phyloP scores from a whole-genome alignment of 2,329 filamentous ascomycete species.

The Mycosphaerella sp. region DNA sequence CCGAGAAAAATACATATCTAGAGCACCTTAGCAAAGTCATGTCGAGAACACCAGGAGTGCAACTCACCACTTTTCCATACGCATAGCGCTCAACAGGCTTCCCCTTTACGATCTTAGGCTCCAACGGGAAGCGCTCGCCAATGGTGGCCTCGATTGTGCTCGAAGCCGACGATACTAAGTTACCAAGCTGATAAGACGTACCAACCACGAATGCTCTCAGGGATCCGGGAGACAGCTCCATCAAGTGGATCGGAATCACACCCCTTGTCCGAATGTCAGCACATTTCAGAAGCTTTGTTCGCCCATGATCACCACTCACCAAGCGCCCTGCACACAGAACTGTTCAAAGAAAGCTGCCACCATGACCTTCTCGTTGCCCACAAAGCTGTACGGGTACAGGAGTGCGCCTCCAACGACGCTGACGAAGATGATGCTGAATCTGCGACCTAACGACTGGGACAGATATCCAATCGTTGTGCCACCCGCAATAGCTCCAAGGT shows the following conservation, averaged over 20 bases:
- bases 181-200: slow-evolving; percentile 69
- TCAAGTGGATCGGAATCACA: slow-evolving; percentile 58
- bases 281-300: too few species aligned
- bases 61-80: slow-evolving; percentile 58
- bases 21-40: neutral
- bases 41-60: slow-evolving; percentile 33
- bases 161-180: slow-evolving; percentile 52
- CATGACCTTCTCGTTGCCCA: slow-evolving; percentile 56
- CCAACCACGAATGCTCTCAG: slow-evolving; percentile 71
- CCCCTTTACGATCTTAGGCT: slow-evolving; percentile 36
- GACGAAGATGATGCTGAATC: slow-evolving; percentile 44
- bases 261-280: slow-evolving; percentile 13
- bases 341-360: slow-evolving; percentile 75
- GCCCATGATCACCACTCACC: neutral
- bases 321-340: slow-evolving; percentile 35
- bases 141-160: slow-evolving; percentile 41
- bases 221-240: slow-evolving; percentile 65
- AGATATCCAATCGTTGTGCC: slow-evolving; percentile 44
- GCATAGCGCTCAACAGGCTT: slow-evolving; percentile 36
- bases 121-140: slow-evolving; percentile 38
- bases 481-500: slow-evolving; percentile 45
- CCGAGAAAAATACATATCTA: slow-evolving; percentile 61
- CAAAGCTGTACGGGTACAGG: slow-evolving; percentile 76
- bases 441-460: slow-evolving; percentile 42
- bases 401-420: slow-evolving; percentile 63